A percentile compares a stretch with the other conserved stretches of the same genome.
phyloP scores from a whole-genome alignment of 1,284 basidiomycete genomes.

The Wallemia hederae region DNA sequence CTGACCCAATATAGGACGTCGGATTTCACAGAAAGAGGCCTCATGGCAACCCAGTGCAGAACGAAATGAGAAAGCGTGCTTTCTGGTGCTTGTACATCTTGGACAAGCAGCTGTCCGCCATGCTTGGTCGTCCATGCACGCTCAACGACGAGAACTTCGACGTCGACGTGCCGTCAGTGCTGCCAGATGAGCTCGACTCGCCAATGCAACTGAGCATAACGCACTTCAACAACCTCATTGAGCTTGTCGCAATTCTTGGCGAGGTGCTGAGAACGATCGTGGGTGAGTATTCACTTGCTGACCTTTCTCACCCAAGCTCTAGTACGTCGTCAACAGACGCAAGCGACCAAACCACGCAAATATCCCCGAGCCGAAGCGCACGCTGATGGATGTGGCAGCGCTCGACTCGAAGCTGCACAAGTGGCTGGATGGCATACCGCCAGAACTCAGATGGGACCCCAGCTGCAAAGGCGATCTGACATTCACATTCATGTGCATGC shows the following conservation, averaged over 20 bases:
- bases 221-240: constrained; percentile 35
- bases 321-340: constrained; percentile 43
- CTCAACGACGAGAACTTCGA: constrained; percentile 66
- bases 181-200: constrained; percentile 52
- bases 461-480: constrained; percentile 27
- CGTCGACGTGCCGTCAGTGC: constrained; percentile 41
- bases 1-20: constrained; percentile 11
- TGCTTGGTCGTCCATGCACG: constrained; percentile 46
- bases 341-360: constrained; percentile 22
- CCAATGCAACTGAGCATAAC: constrained; percentile 22
- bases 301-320: background rate
- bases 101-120: constrained; percentile 21
- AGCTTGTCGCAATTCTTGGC: constrained; percentile 37
- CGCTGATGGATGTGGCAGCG: constrained; percentile 36
- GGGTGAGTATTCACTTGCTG: constrained; percentile 11
- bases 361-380: constrained; percentile 30
- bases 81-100: constrained; percentile 5
- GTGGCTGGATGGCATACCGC: constrained; percentile 44
- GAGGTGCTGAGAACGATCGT: constrained; percentile 41
- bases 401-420: constrained; percentile 37
- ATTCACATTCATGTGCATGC: constrained; percentile 35
- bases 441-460: constrained; percentile 30
- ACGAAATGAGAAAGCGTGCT: constrained; percentile 8
- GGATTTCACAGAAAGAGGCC: constrained; percentile 13
- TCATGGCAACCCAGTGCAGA: constrained; percentile 4